phyloP scores from a whole-genome alignment of 2,329 filamentous ascomycete species.

The Domatiomyces catenatus region DNA sequence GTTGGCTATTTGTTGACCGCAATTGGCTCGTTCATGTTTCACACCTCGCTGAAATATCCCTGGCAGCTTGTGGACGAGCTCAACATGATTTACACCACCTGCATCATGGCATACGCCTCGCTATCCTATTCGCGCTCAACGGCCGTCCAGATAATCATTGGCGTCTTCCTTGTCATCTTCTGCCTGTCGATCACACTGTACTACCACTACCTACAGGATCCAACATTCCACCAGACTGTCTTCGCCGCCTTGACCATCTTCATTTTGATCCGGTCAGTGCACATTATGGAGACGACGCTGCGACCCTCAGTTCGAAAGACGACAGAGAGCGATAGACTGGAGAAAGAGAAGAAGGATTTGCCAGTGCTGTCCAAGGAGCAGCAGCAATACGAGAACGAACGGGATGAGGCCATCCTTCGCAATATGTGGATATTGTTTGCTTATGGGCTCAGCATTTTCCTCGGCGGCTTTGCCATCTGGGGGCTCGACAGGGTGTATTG shows the following conservation, averaged over 20 bases:
- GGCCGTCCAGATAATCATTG: conserved; percentile 39
- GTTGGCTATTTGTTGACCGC: conserved; percentile 47
- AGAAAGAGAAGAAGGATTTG: conserved; percentile 22
- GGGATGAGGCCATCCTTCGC: conserved; percentile 43
- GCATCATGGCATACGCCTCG: conserved; percentile 55
- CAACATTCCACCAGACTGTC: conserved; percentile 65
- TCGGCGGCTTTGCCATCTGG: conserved; percentile 65
- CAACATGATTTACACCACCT: conserved; percentile 59
- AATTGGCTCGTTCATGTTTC: conserved; percentile 47
- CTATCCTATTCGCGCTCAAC: conserved; percentile 53
- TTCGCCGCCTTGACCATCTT: conserved; percentile 58
- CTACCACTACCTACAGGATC: conserved; percentile 71
- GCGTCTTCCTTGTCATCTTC: conserved; percentile 38
- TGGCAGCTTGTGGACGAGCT: conserved; percentile 59
- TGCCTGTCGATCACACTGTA: conserved; percentile 59
- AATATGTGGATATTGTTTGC: conserved; percentile 65
- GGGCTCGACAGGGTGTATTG: conserved; percentile 67
- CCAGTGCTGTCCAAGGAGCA: conserved; percentile 28
- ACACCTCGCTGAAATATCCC: conserved; percentile 51
- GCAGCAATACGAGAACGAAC: conserved; percentile 35
- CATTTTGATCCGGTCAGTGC: conserved; percentile 59
- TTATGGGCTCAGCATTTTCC: conserved; percentile 53
- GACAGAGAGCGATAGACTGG: conserved; percentile 31
- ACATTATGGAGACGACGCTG: conserved; percentile 56
- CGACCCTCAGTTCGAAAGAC: conserved; percentile 41